Conservation (phyloP, 2,329 filamentous ascomycete genomes). For the Xylariaceae sp. region DNA sequence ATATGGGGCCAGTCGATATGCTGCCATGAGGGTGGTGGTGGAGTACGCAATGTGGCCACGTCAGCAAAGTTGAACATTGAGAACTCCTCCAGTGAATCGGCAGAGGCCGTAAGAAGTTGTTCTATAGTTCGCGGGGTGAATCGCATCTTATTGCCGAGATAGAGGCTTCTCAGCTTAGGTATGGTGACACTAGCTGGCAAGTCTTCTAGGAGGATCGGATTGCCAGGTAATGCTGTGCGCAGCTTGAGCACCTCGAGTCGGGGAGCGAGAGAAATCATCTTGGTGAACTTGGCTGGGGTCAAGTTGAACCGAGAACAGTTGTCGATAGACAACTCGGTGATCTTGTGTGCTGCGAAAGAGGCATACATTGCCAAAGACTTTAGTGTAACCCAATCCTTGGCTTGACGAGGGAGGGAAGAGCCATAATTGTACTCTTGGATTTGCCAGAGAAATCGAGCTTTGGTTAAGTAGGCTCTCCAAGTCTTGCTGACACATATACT, state of each 20-base stretch:
- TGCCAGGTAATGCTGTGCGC: slow-evolving; percentile 6
- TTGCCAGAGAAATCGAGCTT: slow-evolving; percentile 25
- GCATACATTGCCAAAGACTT: slow-evolving; percentile 7
- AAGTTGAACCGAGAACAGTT: slow-evolving; percentile 18
- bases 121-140: slow-evolving; percentile 5
- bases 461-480: slow-evolving; percentile 30
- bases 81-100: slow-evolving; percentile 28
- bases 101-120: slow-evolving; percentile 20
- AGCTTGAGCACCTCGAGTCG: slow-evolving; percentile 28
- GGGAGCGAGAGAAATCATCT: slow-evolving; percentile 8
- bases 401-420: background rate
- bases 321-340: slow-evolving; percentile 24
- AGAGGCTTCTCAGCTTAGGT: slow-evolving; percentile 22
- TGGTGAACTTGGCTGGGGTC: slow-evolving; percentile 3
- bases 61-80: slow-evolving; percentile 21
- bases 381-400: background rate
- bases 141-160: slow-evolving; percentile 18
- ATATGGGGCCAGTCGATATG: slow-evolving; percentile 16
- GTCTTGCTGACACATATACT: slow-evolving; percentile 31
- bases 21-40: background rate
- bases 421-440: slow-evolving; percentile 22
- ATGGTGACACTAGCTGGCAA: background rate
- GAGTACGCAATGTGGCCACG: no score
- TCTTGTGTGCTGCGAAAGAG: slow-evolving; percentile 6
- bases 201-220: background rate